A percentile compares a stretch with the other conserved stretches of the same genome.
These are phyloP conservation scores for Dryadomyces quercivorus DNA, from an alignment of 2,329 filamentous ascomycete species.

Conservation along the genomic window DNA sequence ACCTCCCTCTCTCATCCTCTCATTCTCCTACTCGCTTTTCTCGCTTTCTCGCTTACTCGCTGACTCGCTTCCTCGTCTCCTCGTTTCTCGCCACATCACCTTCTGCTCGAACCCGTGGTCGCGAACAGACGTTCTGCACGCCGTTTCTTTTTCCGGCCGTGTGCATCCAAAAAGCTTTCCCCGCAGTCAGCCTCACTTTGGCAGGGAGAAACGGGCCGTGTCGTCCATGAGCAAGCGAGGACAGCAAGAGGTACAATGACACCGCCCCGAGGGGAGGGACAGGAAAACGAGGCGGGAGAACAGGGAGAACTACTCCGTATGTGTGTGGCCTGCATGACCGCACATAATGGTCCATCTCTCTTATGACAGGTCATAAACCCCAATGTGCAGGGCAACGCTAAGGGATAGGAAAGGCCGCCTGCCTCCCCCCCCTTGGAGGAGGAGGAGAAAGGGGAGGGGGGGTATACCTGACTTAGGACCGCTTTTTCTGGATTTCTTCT, in stretches of 20 bases:
- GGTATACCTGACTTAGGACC: not conserved
- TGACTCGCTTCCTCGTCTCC: too few species aligned
- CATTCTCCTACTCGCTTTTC: too few species aligned
- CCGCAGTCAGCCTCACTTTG: not conserved
- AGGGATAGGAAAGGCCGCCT: too few species aligned
- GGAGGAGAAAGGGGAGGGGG: not conserved
- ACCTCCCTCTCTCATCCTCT: not conserved
- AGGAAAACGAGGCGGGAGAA: not conserved
- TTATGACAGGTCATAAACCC: not conserved
- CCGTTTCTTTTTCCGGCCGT: not conserved
- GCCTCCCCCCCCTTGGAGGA: not conserved
- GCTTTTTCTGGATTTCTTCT: not conserved
- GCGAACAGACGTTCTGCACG: not conserved
- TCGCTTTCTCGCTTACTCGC: too few species aligned
- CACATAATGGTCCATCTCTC: not conserved
- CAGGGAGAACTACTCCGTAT: not conserved
- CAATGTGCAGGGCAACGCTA: not conserved
- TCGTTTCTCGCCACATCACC: not conserved
- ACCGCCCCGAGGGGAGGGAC: too few species aligned
- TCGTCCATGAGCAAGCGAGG: not conserved
- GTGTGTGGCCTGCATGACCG: not conserved
- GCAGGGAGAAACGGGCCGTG: not conserved
- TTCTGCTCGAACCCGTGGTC: too few species aligned
- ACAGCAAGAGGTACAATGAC: not conserved
- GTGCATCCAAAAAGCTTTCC: not conserved